These are phyloP conservation scores for Boletellus emodensis DNA, from an alignment of 768 basidiomycete genomes.

Conservation along the genomic window DNA sequence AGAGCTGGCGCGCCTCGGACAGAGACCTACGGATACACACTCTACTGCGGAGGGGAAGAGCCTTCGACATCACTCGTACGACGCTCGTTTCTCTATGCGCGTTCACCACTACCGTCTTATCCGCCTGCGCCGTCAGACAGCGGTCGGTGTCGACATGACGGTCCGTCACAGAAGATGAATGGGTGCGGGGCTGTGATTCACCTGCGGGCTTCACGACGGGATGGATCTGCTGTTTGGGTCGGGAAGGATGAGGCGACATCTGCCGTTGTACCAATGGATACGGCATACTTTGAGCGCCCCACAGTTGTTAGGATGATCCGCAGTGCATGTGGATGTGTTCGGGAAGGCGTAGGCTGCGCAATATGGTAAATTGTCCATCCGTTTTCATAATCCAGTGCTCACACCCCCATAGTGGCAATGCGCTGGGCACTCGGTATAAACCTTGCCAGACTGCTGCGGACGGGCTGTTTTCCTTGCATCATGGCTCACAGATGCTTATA, in stretches of 20 bases:
- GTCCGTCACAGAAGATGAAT: slow-evolving; percentile 33
- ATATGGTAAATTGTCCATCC: slow-evolving; percentile 40
- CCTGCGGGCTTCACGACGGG: slow-evolving; percentile 49
- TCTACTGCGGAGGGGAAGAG: slow-evolving; percentile 43
- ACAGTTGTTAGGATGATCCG: slow-evolving; percentile 47
- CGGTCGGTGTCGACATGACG: slow-evolving; percentile 5
- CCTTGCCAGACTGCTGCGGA: slow-evolving; percentile 57
- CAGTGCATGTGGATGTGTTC: slow-evolving; percentile 61
- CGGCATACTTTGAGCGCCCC: slow-evolving; percentile 53
- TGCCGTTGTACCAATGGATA: slow-evolving; percentile 52
- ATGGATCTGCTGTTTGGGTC: slow-evolving; percentile 52
- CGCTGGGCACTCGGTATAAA: slow-evolving; percentile 57
- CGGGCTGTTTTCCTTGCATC: slow-evolving; percentile 33
- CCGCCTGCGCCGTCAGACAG: slow-evolving; percentile 24
- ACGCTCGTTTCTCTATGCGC: slow-evolving; percentile 22
- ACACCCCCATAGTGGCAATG: slow-evolving; percentile 52
- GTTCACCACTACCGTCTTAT: slow-evolving; percentile 38
- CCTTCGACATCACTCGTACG: slow-evolving; percentile 6
- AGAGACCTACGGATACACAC: slow-evolving; percentile 30
- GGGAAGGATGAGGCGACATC: slow-evolving; percentile 51
- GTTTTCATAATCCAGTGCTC: slow-evolving; percentile 5
- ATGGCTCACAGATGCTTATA: slow-evolving; percentile 18
- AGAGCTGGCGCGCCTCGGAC: slow-evolving; percentile 11
- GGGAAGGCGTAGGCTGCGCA: slow-evolving; percentile 65
- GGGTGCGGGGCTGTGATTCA: slow-evolving; percentile 67